phyloP scores from a whole-genome alignment of 495 filamentous ascomycete species.

The Sordaria brevicollis region DNA sequence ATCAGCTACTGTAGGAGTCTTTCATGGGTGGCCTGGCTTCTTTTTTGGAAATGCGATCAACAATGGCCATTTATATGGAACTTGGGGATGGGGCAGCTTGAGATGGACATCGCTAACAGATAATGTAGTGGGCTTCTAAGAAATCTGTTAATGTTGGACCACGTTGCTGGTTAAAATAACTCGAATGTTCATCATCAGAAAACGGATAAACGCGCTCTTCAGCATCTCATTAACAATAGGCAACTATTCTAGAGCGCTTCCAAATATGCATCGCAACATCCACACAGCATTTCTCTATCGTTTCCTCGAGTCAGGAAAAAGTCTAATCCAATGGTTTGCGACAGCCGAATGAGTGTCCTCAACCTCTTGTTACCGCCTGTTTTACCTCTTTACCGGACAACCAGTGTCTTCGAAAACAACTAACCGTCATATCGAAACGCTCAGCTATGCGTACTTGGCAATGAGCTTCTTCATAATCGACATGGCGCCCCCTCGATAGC shows the following conservation, averaged over 20 bases:
- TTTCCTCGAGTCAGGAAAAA: no score
- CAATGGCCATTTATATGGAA: not conserved
- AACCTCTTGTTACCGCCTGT: no score
- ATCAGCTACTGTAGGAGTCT: not conserved
- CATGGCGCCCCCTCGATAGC: conserved; percentile 63
- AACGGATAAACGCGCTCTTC: not conserved
- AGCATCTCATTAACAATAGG: not conserved
- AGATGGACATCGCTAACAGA: not conserved
- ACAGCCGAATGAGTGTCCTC: no score
- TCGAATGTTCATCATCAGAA: not conserved
- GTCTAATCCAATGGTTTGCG: no score
- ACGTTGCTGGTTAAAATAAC: not conserved
- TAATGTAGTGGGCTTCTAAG: not conserved
- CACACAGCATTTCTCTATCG: no score
- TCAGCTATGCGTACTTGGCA: conserved; percentile 47
- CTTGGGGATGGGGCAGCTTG: not conserved
- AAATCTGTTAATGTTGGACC: not conserved
- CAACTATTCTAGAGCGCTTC: no score
- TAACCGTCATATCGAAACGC: no score
- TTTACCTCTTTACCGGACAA: no score
- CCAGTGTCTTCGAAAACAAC: no score
- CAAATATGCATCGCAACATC: no score
- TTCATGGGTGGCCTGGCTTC: not conserved
- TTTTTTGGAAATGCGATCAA: not conserved
- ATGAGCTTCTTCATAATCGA: conserved; percentile 63